A percentile compares a stretch with the other conserved stretches of the same genome.
These are phyloP conservation scores for Colletotrichum limetticola DNA, from an alignment of 2,329 filamentous ascomycete genomes.

Conservation along the genomic window DNA sequence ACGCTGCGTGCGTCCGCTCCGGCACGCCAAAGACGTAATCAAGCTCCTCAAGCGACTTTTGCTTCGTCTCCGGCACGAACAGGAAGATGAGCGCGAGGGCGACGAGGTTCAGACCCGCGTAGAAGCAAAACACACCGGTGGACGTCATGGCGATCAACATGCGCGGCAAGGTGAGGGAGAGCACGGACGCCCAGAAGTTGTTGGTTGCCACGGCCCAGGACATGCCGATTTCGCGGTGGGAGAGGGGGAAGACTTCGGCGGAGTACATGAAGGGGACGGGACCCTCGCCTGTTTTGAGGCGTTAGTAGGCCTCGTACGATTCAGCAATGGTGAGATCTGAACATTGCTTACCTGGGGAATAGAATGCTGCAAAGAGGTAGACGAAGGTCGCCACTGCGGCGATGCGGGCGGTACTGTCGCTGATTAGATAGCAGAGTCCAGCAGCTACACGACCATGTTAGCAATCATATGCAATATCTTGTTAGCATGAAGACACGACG, in stretches of 20 bases:
- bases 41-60: slow-evolving; percentile 62
- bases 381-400: slow-evolving; percentile 69
- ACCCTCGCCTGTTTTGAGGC: slow-evolving; percentile 55
- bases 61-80: slow-evolving; percentile 62
- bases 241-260: slow-evolving; percentile 73
- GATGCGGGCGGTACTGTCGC: slow-evolving; percentile 54
- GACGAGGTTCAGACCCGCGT: slow-evolving; percentile 58
- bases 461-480: neutral
- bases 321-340: neutral
- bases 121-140: slow-evolving; percentile 55
- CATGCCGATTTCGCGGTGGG: slow-evolving; percentile 73
- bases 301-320: rapidly evolving
- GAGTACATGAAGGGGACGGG: slow-evolving; percentile 71
- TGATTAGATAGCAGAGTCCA: slow-evolving; percentile 51
- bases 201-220: slow-evolving; percentile 70
- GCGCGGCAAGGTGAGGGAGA: slow-evolving; percentile 63
- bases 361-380: slow-evolving; percentile 74
- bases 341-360: slow-evolving; percentile 62
- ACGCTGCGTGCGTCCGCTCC: slow-evolving; percentile 65
- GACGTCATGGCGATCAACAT: slow-evolving; percentile 51
- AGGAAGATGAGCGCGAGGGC: slow-evolving; percentile 60
- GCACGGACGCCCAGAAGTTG: slow-evolving; percentile 62
- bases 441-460: slow-evolving; percentile 40
- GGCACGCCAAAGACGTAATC: slow-evolving; percentile 72
- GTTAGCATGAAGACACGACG: slow-evolving; percentile 12